Percentiles rank a stretch among this genome's conserved stretches.
Conservation (phyloP, 75 land plant genomes). For the Pinus albicaulis region DNA sequence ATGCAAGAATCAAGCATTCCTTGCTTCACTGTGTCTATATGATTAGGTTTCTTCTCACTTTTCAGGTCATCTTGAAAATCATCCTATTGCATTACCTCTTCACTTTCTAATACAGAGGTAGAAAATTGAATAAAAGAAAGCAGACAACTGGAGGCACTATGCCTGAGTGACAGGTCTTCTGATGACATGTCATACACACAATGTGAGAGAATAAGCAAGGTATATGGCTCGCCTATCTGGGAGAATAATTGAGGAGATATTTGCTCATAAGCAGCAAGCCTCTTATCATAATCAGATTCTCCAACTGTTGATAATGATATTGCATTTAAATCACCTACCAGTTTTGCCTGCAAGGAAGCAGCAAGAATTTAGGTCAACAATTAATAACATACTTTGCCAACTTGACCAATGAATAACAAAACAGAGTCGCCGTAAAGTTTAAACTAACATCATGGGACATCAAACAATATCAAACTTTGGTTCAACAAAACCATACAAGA, state of each 20-base stretch:
- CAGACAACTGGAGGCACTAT: constrained; percentile 68
- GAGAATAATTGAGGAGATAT: constrained; percentile 41
- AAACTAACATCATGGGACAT: not conserved
- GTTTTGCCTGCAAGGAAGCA: constrained; percentile 51
- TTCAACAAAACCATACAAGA: too few relatives aligned
- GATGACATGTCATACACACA: constrained; percentile 79
- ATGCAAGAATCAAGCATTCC: not conserved
- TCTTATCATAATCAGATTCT: constrained; percentile 75
- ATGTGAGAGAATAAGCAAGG: constrained; percentile 64
- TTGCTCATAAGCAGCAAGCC: constrained; percentile 60
- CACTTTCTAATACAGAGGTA: constrained; percentile 17
- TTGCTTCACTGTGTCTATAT: not conserved
- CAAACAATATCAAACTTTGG: constrained; percentile 12
- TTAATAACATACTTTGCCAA: not conserved
- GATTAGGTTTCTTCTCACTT: not conserved
- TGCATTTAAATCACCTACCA: constrained; percentile 70
- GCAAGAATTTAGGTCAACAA: not conserved
- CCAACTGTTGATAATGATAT: constrained; percentile 55
- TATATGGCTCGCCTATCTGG: constrained; percentile 27
- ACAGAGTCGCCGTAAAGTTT: not conserved
- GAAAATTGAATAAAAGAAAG: constrained; percentile 60
- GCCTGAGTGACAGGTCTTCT: constrained; percentile 68
- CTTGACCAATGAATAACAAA: not conserved
- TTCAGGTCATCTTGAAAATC: not conserved
- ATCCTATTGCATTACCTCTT: not conserved